Conservation (phyloP, 306 rosid species). For the Echinosophora koreensis region DNA sequence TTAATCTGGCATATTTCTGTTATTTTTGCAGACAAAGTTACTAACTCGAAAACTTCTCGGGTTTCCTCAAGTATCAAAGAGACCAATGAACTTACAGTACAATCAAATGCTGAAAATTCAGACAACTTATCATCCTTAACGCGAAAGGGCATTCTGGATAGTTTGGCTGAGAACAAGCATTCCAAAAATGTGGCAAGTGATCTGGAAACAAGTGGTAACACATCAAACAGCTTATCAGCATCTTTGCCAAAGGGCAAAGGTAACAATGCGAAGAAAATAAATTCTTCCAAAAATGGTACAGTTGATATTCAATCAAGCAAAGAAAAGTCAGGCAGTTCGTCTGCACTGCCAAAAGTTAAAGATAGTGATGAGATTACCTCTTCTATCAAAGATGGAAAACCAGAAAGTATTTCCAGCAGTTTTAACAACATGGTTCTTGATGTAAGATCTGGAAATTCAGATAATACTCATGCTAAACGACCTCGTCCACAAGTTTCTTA, state of each 20-base stretch:
- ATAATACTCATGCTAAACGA: conserved; percentile 54
- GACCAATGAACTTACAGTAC: conserved; percentile 49
- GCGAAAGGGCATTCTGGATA: conserved; percentile 48
- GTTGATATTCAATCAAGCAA: conserved; percentile 50
- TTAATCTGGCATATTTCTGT: conserved; percentile 37
- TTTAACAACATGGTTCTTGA: conserved; percentile 53
- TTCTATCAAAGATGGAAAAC: conserved; percentile 55
- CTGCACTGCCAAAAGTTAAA: conserved; percentile 57
- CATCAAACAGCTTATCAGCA: conserved; percentile 45
- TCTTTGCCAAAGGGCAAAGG: conserved; percentile 42
- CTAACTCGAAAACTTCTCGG: conserved; percentile 53
- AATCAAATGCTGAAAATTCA: conserved; percentile 54
- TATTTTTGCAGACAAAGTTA: conserved; percentile 57
- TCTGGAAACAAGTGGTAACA: conserved; percentile 47
- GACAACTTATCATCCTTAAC: conserved; percentile 51
- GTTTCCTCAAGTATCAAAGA: conserved; percentile 50
- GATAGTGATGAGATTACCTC: conserved; percentile 55
- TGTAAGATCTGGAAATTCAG: conserved; percentile 65
- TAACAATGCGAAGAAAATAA: conserved; percentile 36
- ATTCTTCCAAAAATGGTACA: conserved; percentile 46
- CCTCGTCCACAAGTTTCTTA: conserved; percentile 54
- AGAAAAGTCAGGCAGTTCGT: conserved; percentile 52
- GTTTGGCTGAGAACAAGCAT: conserved; percentile 41
- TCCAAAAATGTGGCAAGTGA: conserved; percentile 41
- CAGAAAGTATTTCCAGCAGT: conserved; percentile 60